Conservation (phyloP, 176 grass and related monocot genomes). For the Ampelocalamus luodianensis region DNA sequence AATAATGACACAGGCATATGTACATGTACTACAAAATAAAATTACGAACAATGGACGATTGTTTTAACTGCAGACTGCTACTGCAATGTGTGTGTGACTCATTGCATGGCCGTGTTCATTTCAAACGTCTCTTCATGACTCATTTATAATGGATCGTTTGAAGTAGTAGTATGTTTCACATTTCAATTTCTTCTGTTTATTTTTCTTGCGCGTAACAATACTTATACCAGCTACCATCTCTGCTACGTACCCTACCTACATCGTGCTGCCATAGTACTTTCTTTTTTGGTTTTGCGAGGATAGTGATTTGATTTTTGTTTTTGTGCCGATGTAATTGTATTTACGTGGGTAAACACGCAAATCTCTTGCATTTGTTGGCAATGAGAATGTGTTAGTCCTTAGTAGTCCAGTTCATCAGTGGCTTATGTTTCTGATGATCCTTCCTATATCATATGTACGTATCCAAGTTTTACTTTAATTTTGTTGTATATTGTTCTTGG, state of each 20-base stretch:
- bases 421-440: too few relatives aligned
- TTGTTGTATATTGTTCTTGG: too few relatives aligned
- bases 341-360: neutral
- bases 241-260: neutral
- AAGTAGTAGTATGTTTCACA: conserved; percentile 11
- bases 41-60: neutral
- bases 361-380: neutral
- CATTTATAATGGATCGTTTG: neutral
- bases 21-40: conserved; percentile 38
- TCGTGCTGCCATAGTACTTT: too few relatives aligned
- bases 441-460: too few relatives aligned
- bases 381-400: neutral
- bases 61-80: neutral
- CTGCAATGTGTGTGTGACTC: conserved; percentile 6
- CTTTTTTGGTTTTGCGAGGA: too few relatives aligned
- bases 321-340: neutral
- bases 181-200: conserved; percentile 1
- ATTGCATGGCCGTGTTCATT: conserved; percentile 11
- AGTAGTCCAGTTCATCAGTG: too few relatives aligned
- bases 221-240: neutral
- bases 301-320: too few relatives aligned
- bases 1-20: conserved; percentile 21
- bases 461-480: too few relatives aligned
- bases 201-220: neutral
- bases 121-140: neutral